Evolutionary conservation across 2,329 filamentous ascomycete species (phyloP).

Genomic region (Aspergillus costaricaensis): DNA sequence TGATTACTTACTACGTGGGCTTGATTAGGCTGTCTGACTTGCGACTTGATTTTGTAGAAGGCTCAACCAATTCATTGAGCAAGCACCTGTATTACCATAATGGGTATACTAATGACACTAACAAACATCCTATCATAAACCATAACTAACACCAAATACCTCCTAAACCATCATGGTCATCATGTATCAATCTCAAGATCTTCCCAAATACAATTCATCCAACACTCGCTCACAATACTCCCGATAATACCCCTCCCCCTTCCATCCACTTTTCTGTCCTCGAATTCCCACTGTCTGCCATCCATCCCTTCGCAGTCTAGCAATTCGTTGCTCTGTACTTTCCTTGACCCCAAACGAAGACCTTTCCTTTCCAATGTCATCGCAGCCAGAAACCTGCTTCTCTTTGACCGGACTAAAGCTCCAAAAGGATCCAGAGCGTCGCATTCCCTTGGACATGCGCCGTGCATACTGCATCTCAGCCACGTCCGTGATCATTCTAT

Average conservation of each 20-base stretch:
- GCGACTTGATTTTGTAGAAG: too few species aligned
- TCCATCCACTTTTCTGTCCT: background rate
- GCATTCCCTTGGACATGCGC: slow-evolving; percentile 26
- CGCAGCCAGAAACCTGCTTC: background rate
- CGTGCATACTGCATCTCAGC: slow-evolving; percentile 27
- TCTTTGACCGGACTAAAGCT: slow-evolving; percentile 36
- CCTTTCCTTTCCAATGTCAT: background rate
- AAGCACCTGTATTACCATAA: too few species aligned
- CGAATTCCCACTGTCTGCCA: background rate
- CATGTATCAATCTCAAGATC: background rate
- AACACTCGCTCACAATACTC: background rate
- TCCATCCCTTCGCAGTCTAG: background rate
- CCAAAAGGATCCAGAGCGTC: slow-evolving; percentile 43
- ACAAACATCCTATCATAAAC: background rate
- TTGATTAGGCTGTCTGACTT: background rate
- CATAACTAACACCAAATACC: background rate
- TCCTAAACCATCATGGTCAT: background rate
- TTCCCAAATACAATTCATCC: background rate
- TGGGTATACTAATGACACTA: background rate
- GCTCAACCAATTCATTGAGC: too few species aligned
- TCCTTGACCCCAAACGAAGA: background rate
- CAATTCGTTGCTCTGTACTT: background rate
- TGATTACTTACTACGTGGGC: background rate
- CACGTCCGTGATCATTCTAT: slow-evolving; percentile 28
- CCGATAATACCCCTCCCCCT: background rate